Base-by-base conservation (phyloP, 176 grass and related monocot species). In the Carex kokanica region DNA sequence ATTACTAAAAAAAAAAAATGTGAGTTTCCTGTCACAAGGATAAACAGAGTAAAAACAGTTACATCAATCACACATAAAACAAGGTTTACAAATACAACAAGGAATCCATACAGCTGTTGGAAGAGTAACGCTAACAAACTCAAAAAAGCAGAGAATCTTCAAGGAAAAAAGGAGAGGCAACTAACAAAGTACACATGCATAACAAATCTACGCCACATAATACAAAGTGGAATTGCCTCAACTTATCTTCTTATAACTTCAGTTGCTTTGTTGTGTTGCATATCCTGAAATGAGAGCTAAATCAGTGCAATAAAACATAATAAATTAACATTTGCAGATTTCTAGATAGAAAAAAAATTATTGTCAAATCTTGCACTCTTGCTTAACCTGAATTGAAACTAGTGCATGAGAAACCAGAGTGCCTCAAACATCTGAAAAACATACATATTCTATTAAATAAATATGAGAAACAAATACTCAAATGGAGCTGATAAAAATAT, bases 361-460 rank as follows among this genome's bases (percentile, higher is more conserved):
- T 43, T 63, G n/a, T 23, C 21, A 18, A 65, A 82, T 67, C 3
- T 45, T 82, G 23, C n/a, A 52, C 20, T 31, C 25, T 53, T 64
- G 18, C 6, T 81, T 81, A 64, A 64, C 80, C 80, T 82, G 80
- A 65, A 64, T 53, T 63, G 34, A 63, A 81, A 63, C 78, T 47
- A 43, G 40, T 65, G 54, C 18, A 82, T 29, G 40, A 67, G 24
- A 82, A 65, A 82, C 38, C 11, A 38, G 43, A 82, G 38, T 18
- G 31, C 80, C 45, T 82, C 80, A 82, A 82, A 23, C 60, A 63
- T 67, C 80, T 82, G 63, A 29, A 82, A 82, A 81, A 67, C 12
- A 78, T 32, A 53, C 1, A 78, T 73, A 56, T 78, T 78, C 73
- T 56, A 23, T 78, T 18, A 78, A 67, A 78, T 78, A 78, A 51